phyloP scores from a whole-genome alignment of 345 rosid species.

The Firmiana major region DNA sequence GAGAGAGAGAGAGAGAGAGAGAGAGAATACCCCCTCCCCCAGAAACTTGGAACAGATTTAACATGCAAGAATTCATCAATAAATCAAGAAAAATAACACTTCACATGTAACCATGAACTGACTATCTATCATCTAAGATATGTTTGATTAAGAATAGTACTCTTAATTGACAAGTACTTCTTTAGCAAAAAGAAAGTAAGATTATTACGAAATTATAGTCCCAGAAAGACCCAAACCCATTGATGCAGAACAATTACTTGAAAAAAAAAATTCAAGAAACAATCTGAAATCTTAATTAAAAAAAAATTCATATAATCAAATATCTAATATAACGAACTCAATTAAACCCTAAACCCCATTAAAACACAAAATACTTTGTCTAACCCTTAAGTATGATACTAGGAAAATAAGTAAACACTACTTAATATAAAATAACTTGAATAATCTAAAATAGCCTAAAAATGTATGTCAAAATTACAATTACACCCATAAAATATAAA shows the following conservation, averaged over 20 bases:
- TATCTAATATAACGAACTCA: neutral
- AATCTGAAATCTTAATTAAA: neutral
- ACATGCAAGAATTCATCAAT: neutral
- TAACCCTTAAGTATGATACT: neutral
- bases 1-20: neutral
- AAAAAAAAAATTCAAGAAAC: neutral
- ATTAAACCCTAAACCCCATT: neutral
- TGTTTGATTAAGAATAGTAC: neutral
- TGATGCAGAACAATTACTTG: neutral
- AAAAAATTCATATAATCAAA: neutral
- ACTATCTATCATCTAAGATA: neutral
- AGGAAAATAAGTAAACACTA: neutral
- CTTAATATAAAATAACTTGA: neutral
- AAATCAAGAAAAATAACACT: neutral
- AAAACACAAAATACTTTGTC: neutral
- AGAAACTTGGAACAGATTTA: neutral
- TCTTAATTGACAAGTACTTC: neutral
- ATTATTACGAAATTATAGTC: neutral
- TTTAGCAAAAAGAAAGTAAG: neutral
- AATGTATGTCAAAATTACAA: neutral
- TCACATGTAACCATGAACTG: neutral
- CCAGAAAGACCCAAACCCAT: neutral
- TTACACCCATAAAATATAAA: neutral
- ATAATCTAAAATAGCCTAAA: neutral
- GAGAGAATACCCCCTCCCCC: neutral